Evolutionary conservation across 768 basidiomycete species (phyloP).

Genomic region (Serendipita sp.): DNA sequence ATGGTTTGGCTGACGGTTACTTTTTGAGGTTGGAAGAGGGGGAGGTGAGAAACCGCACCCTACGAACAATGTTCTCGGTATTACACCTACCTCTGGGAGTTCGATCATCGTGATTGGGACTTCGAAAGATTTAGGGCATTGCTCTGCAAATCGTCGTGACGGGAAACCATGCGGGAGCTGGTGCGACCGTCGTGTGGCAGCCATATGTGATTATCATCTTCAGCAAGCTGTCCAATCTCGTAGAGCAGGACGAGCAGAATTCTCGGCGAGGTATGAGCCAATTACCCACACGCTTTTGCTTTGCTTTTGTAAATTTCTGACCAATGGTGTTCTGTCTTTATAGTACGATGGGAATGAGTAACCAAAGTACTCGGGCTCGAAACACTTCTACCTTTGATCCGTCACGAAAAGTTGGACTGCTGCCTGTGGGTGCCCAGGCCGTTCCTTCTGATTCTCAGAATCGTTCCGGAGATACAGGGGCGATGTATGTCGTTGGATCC

Average conservation of each 20-base stretch:
- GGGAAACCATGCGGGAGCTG: constrained; percentile 72
- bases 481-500: constrained; percentile 68
- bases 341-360: constrained; percentile 62
- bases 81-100: constrained; percentile 69
- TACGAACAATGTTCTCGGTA: constrained; percentile 61
- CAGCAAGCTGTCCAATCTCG: constrained; percentile 60
- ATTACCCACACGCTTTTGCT: background rate
- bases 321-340: background rate
- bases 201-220: constrained; percentile 86
- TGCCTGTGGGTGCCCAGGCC: constrained; percentile 29
- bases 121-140: constrained; percentile 77
- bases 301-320: background rate
- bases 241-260: constrained; percentile 70
- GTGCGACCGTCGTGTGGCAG: constrained; percentile 73
- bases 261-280: constrained; percentile 52
- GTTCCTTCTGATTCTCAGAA: constrained; percentile 12
- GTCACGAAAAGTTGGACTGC: constrained; percentile 56
- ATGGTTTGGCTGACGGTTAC: background rate
- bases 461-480: constrained; percentile 20
- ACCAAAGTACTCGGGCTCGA: constrained; percentile 26
- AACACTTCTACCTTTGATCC: constrained; percentile 50
- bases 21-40: background rate
- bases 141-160: constrained; percentile 57
- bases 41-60: constrained; percentile 38
- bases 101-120: constrained; percentile 75